These are phyloP conservation scores for Bondarzewia mesenterica DNA, from an alignment of 1,284 basidiomycete species.

Conservation along the genomic window DNA sequence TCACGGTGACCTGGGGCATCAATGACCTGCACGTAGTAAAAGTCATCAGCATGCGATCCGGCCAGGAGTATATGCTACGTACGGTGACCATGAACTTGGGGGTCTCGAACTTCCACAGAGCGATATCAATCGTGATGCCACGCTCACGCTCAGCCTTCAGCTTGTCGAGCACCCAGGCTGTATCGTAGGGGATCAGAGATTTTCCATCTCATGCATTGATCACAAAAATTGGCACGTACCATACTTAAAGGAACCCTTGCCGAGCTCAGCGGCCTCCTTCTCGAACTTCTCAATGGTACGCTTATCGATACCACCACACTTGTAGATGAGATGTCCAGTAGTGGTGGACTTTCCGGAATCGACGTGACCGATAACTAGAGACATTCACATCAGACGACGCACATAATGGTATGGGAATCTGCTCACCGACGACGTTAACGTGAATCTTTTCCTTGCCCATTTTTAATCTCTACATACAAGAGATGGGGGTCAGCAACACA, in stretches of 20 bases:
- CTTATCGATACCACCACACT: conserved; percentile 99
- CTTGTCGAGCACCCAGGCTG: conserved; percentile 99
- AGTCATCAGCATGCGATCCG: conserved; percentile 6
- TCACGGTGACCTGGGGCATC: conserved; percentile 99
- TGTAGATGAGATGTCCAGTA: conserved; percentile 99
- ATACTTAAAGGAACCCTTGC: conserved; percentile 99
- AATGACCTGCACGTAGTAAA: conserved; percentile 60
- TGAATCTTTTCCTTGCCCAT: conserved; percentile 88
- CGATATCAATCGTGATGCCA: conserved; percentile 99
- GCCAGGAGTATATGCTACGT: conserved; percentile 22
- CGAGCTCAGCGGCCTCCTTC: conserved; percentile 99
- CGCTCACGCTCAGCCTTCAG: conserved; percentile 99
- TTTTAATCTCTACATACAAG: conserved; percentile 35
- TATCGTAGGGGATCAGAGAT: conserved; percentile 8
- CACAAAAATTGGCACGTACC: conserved; percentile 39
- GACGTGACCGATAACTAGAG: conserved; percentile 91
- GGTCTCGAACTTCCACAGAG: conserved; percentile 99
- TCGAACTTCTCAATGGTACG: conserved; percentile 99
- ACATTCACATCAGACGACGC: conserved; percentile 7
- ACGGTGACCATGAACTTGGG: conserved; percentile 88
- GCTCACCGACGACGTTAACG: conserved; percentile 87
- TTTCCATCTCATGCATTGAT: conserved; percentile 7
- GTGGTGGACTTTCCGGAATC: conserved; percentile 99
- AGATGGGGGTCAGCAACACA: conserved; percentile 19
- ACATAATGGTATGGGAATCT: conserved; percentile 13